A percentile compares a stretch with the other conserved stretches of the same genome.
These are phyloP conservation scores for Drechslera avenae DNA, from an alignment of 2,329 filamentous ascomycete species.

Conservation along the genomic window DNA sequence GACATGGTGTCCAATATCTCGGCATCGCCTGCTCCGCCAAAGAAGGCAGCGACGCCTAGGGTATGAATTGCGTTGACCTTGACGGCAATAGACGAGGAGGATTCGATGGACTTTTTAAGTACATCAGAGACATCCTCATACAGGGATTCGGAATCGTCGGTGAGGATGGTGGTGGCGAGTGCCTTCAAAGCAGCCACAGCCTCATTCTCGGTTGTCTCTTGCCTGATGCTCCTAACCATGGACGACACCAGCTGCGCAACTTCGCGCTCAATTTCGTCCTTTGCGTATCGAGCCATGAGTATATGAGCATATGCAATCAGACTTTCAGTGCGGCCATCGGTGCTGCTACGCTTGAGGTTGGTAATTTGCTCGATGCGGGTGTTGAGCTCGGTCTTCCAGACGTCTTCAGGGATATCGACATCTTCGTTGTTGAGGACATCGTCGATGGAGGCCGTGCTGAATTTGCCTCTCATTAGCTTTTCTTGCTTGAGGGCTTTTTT, in stretches of 20 bases:
- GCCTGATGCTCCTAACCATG: constrained; percentile 72
- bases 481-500: constrained; percentile 6
- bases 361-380: constrained; percentile 73
- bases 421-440: constrained; percentile 62
- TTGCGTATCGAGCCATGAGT: constrained; percentile 70
- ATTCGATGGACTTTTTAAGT: constrained; percentile 67
- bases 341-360: constrained; percentile 78
- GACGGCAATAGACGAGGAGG: constrained; percentile 66
- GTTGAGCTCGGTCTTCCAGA: constrained; percentile 67
- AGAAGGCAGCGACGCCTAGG: constrained; percentile 73
- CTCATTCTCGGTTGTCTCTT: constrained; percentile 71
- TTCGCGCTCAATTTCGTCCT: constrained; percentile 64
- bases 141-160: constrained; percentile 66
- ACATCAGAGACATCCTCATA: constrained; percentile 66
- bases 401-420: constrained; percentile 54
- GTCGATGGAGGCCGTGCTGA: constrained; percentile 69
- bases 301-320: constrained; percentile 67
- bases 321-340: constrained; percentile 69
- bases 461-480: constrained; percentile 26
- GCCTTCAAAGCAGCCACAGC: constrained; percentile 72
- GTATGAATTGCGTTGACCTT: constrained; percentile 76
- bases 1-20: constrained; percentile 74
- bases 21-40: constrained; percentile 72
- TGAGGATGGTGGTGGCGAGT: constrained; percentile 71
- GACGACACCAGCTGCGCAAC: constrained; percentile 67